Base-by-base conservation (phyloP, 768 basidiomycete genomes). In the Termitomyces eurrhizus region DNA sequence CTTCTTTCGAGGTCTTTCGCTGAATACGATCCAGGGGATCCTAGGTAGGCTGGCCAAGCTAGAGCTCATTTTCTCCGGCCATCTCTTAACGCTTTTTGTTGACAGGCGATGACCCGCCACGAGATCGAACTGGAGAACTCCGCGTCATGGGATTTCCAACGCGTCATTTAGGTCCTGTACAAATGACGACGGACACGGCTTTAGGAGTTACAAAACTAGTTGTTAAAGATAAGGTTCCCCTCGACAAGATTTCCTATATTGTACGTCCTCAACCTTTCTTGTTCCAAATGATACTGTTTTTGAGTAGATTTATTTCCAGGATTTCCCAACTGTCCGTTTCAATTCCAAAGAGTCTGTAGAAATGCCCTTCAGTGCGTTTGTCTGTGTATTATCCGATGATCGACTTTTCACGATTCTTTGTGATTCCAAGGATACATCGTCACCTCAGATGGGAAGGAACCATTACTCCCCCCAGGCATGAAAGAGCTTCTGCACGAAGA, bases 121-220 rank as follows among this genome's bases (percentile, higher is more conserved):
- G 94, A 41, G 96, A 99, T 71, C 81, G 96, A 56, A 99, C 96
- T 2, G 83, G 86, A 1, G 92, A 96, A 69, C 83, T 99, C 39
- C 88, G 96, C 35, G 81, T 80, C 16, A 75, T 94, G 41, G 95
- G 95, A 1, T 99, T 96, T 71, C 91, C 93, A 1, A 83, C 83
- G 7, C 83, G 97, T 36, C 92, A 91, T 72, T 79, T 99, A 8
- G 95, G 94, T 0, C 77, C 86, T 2, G 79, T 93, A 1, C 97
- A 99, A 74, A 99, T 99, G 97, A 98, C 97, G 36, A 99, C 97
- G 0, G 96, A 99, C 74, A 98, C 96, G 1, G 96, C 96, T 1
- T 78, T 98, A 0, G 93, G 90, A 5, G 96, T 97, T 4, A 93
- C 93, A 0, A 95, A 93, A 69, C 73, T 84, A 4, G 88, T 95